These are phyloP conservation scores for Tausonia pullulans DNA, from an alignment of 1,284 basidiomycete species.

Conservation along the genomic window DNA sequence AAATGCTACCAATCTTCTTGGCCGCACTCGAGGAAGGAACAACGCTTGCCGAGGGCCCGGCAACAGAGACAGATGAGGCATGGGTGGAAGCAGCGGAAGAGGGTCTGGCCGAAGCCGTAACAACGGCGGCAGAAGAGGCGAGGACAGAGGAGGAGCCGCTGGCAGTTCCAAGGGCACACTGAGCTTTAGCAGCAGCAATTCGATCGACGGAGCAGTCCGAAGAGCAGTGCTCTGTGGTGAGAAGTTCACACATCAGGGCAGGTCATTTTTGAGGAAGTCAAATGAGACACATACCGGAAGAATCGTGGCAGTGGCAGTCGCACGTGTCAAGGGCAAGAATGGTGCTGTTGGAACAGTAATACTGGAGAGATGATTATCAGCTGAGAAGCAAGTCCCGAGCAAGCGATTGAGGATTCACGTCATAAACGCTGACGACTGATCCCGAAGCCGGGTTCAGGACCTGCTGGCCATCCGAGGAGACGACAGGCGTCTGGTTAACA, in stretches of 20 bases:
- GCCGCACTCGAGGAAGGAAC: background rate
- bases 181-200: background rate
- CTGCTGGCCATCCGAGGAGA: conserved; percentile 6
- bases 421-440: background rate
- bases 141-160: background rate
- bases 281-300: background rate
- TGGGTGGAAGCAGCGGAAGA: background rate
- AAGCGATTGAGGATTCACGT: background rate
- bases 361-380: background rate
- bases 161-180: conserved; percentile 1
- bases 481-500: background rate
- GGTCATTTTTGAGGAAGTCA: background rate
- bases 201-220: conserved; percentile 1
- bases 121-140: background rate
- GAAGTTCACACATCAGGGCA: background rate
- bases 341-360: conserved; percentile 16
- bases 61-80: background rate
- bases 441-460: conserved; percentile 13
- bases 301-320: conserved; percentile 16
- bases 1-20: background rate
- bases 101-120: background rate
- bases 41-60: background rate
- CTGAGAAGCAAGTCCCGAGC: no score
- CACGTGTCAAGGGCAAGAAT: conserved; percentile 12
- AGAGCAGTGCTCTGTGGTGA: background rate